Evolutionary conservation across 768 basidiomycete species (phyloP), one percentile per base, ranked within the genome.

Genomic region (Paxillus involutus): DNA sequence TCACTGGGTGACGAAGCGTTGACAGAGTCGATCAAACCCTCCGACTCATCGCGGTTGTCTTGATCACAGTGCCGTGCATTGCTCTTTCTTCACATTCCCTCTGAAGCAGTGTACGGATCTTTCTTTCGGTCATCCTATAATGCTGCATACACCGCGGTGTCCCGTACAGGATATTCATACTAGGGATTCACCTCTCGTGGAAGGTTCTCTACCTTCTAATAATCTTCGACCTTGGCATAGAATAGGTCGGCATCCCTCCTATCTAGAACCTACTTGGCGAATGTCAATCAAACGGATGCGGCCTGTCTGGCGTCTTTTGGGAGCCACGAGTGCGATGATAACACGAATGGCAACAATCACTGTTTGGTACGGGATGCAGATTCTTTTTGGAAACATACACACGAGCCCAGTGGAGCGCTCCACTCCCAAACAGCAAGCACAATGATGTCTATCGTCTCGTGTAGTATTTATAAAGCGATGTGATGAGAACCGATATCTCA

Each of bases 1-100:
- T 11, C 49, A 12, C 30, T 60, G 50, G 44, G 42, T 0, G 67
- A 69, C 10, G 67, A 68, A n/a, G 56, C 51, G n/a, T 45, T 69
- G 53, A 58, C 53, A 3, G 63, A 68, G 45, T 40, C 65, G 4
- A 49, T 40, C 7, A 41, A 55, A 17, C 12, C 44, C 32, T 7
- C 24, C 6, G 49, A n/a, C 21, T 21, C 21, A 29, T 32, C 52
- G 2, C 48, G 55, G 29, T 44, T 33, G 56, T 46, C 45, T 14
- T 33, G 35, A 51, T 17, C n/a, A 36, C 21, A 9, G 37, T 24
- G 19, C 19, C 21, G 32, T 4, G 35, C 16, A 45, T 49, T 26
- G 35, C 4, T 0, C 32, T 32, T 32, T 3, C 2, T 32, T 2
- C 32, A 32, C 11, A 32, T 32, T 32, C 32, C 32, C 7, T 32